Percentiles rank a stretch among this genome's conserved stretches.
Evolutionary conservation across 2,329 filamentous ascomycete genomes (phyloP).

Genomic region (Emmonsiellopsis sp.): DNA sequence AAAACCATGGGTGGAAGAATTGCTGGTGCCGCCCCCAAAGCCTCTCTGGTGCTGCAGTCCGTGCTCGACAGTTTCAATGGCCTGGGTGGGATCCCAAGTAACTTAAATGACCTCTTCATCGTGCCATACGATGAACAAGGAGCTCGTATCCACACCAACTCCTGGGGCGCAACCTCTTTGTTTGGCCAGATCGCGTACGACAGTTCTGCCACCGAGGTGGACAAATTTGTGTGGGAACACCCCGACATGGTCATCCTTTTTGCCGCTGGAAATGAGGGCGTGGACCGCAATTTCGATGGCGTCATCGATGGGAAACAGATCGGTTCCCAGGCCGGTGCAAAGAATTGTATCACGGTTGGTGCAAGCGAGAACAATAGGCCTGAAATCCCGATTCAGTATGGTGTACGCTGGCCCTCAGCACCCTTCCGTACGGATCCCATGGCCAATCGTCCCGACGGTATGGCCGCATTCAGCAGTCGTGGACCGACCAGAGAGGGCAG

Average conservation of each 20-base stretch:
- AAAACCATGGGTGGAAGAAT: constrained; percentile 11
- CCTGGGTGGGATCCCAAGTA: constrained; percentile 12
- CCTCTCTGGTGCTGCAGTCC: constrained; percentile 15
- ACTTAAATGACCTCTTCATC: constrained; percentile 12
- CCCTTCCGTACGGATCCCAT: constrained; percentile 9
- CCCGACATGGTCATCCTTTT: constrained; percentile 15
- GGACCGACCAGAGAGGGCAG: constrained; percentile 13
- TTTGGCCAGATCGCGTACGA: constrained; percentile 11
- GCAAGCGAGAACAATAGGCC: constrained; percentile 16
- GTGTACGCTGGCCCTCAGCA: constrained; percentile 3
- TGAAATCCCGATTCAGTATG: constrained; percentile 8
- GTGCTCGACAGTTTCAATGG: constrained; percentile 8
- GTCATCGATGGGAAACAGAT: constrained; percentile 11
- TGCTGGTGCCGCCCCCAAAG: constrained; percentile 13
- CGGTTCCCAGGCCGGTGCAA: constrained; percentile 13
- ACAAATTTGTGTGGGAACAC: constrained; percentile 15
- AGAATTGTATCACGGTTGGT: constrained; percentile 20
- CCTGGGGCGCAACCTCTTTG: constrained; percentile 11
- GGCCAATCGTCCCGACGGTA: constrained; percentile 12
- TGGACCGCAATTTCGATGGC: constrained; percentile 8
- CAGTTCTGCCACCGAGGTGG: constrained; percentile 9
- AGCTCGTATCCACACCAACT: constrained; percentile 15
- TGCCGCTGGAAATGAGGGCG: constrained; percentile 16
- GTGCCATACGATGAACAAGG: constrained; percentile 11
- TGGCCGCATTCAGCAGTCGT: constrained; percentile 16